Conservation (phyloP, 2,329 filamentous ascomycete genomes). For the Colletotrichum nymphaeae region DNA sequence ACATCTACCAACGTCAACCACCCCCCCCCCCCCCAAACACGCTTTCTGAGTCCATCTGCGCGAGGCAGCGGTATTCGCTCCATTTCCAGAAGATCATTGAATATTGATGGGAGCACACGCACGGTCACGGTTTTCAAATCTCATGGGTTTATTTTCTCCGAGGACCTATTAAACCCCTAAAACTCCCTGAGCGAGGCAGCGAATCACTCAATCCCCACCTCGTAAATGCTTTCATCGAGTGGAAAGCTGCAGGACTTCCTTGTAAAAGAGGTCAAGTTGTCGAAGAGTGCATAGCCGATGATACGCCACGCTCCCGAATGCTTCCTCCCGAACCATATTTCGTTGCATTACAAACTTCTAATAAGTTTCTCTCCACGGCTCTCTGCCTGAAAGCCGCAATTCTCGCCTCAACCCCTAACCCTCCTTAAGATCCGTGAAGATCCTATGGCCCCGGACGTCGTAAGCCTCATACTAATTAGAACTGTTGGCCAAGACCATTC, state of each 20-base stretch:
- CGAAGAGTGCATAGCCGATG: slow-evolving; percentile 26
- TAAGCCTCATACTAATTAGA: slow-evolving; percentile 59
- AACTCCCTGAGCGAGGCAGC: background rate
- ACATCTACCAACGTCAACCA: no score
- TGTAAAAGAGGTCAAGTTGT: slow-evolving; percentile 13
- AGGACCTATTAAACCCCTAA: slow-evolving; percentile 7
- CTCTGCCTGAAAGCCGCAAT: background rate
- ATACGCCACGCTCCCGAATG: slow-evolving; percentile 37
- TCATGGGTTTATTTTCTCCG: background rate
- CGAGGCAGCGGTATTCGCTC: background rate
- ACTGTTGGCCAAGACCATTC: slow-evolving; percentile 90
- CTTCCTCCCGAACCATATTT: slow-evolving; percentile 24
- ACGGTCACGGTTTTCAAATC: background rate
- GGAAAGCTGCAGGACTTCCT: slow-evolving; percentile 10
- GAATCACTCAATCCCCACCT: background rate
- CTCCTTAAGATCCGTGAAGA: background rate
- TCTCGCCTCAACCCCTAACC: background rate
- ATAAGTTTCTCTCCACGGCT: background rate
- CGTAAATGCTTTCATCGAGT: slow-evolving; percentile 21
- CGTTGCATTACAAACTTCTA: slow-evolving; percentile 16
- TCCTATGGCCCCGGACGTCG: background rate
- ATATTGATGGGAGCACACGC: background rate
- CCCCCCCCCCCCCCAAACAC: no score
- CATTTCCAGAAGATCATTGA: background rate
- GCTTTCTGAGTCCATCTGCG: background rate